Conservation (phyloP, 768 basidiomycete species). For the Macrolepiota fuliginosa region DNA sequence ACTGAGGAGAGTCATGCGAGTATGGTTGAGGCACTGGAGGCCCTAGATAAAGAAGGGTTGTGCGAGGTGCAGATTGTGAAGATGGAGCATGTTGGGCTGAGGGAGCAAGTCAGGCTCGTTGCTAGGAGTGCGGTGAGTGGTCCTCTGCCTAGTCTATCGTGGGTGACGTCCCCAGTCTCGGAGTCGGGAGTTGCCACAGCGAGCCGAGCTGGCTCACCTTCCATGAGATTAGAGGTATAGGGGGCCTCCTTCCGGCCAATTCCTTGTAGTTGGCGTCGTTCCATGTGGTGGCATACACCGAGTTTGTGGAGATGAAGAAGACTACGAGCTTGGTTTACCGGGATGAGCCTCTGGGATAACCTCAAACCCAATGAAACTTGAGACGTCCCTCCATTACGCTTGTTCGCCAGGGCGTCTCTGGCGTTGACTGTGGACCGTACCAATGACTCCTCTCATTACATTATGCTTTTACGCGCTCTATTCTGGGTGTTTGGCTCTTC, state of each 20-base stretch:
- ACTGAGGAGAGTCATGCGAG: slow-evolving; percentile 19
- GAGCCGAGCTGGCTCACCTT: not conserved
- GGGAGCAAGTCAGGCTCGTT: slow-evolving; percentile 20
- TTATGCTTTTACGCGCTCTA: not conserved
- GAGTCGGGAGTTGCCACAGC: not conserved
- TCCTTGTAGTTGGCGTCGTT: too few relatives aligned
- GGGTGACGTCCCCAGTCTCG: not conserved
- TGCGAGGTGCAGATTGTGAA: slow-evolving; percentile 20
- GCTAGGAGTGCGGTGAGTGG: slow-evolving; percentile 23
- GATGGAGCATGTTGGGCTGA: slow-evolving; percentile 21
- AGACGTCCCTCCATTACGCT: not conserved
- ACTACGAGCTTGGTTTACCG: not conserved
- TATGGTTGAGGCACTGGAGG: slow-evolving; percentile 21
- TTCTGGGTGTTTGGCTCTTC: not conserved
- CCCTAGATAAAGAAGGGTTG: slow-evolving; percentile 20
- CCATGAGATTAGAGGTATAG: not conserved
- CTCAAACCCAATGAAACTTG: not conserved
- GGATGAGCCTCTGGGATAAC: not conserved
- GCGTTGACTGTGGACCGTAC: not conserved
- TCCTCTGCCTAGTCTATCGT: not conserved
- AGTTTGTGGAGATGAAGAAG: not conserved
- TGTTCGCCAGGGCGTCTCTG: not conserved
- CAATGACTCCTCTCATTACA: not conserved
- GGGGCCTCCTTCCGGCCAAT: not conserved
- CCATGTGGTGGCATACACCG: too few relatives aligned